Percentiles rank a stretch among this genome's conserved stretches.
Conservation (phyloP, 176 grass and related monocot genomes). For the Cymbopogon citratus region DNA sequence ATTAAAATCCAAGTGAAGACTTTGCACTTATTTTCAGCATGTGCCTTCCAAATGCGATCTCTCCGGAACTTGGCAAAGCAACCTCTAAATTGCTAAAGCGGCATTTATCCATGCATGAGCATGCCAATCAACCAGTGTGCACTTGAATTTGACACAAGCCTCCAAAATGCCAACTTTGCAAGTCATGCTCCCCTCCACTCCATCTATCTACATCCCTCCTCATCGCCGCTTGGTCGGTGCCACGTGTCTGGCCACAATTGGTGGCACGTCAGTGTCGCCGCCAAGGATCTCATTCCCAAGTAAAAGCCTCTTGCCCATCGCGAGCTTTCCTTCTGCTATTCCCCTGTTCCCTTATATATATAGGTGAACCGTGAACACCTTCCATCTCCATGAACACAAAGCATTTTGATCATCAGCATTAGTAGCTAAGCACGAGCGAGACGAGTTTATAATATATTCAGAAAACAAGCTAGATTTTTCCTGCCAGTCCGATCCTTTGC, state of each 20-base stretch:
- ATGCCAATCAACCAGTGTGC: background rate
- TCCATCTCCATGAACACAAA: constrained; percentile 1
- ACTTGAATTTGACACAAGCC: background rate
- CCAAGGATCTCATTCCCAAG: constrained; percentile 29
- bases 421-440: background rate
- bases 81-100: too few relatives aligned
- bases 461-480: background rate
- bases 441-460: background rate
- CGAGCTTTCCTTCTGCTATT: background rate
- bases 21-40: too few relatives aligned
- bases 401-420: background rate
- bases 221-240: constrained; percentile 26
- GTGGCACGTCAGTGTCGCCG: background rate
- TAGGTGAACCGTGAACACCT: background rate
- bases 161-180: constrained; percentile 1
- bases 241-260: background rate
- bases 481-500: background rate
- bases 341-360: constrained; percentile 3
- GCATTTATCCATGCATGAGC: background rate
- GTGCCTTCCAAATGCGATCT: too few relatives aligned
- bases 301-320: background rate
- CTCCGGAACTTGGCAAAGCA: too few relatives aligned
- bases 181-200: background rate
- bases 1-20: too few relatives aligned
- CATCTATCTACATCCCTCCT: background rate